Evolutionary conservation across 257 asterid species (phyloP), one percentile per base, ranked within the genome.

Genomic region (Scutellaria barbata): DNA sequence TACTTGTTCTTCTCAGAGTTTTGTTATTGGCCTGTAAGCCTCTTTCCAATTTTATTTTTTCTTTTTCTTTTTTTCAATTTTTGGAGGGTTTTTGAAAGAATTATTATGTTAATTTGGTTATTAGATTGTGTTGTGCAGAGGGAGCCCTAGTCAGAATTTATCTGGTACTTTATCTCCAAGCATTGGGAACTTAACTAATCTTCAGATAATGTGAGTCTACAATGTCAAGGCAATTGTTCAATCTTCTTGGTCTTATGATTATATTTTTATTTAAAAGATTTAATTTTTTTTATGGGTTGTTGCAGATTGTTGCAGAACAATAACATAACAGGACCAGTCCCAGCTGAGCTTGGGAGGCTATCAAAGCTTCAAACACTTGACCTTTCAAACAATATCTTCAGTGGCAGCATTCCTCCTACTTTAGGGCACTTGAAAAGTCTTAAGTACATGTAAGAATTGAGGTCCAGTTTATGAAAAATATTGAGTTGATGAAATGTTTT

Each of bases 11-110:
- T 45, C 85, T 46, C 89, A 91, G 68, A 87, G 81, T 80, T 85
- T 94, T 53, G 99, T 94, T 71, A 85, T 89, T 81, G 98, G 99
- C 83, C 77, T 94, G 99, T 94, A 87, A 89, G 95, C 63, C 40
- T 18, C 8, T 39, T 5, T 9, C 22, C 18, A 3, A 22, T 13
- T 37, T 37, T 10, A 18, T 13, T 37, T 78, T 69, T 68, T 43
- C n/a, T 20, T 18, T 40, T 10, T 18, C 1, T 59, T 40, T 66
- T 41, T 67, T 50, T 40, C 46, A 20, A 66, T 45, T 46, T 18
- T 11, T 61, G 8, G 12, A 42, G 59, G 56, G 20, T 13, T 53
- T 53, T 1, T 37, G 17, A 37, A 30, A 17, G 41, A 71, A 35
- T 50, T 37, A 46, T 33, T 41, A 10, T 77, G 62, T 61, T 72